Conservation (phyloP, 2,329 filamentous ascomycete species). For the Didymella segeticola region DNA sequence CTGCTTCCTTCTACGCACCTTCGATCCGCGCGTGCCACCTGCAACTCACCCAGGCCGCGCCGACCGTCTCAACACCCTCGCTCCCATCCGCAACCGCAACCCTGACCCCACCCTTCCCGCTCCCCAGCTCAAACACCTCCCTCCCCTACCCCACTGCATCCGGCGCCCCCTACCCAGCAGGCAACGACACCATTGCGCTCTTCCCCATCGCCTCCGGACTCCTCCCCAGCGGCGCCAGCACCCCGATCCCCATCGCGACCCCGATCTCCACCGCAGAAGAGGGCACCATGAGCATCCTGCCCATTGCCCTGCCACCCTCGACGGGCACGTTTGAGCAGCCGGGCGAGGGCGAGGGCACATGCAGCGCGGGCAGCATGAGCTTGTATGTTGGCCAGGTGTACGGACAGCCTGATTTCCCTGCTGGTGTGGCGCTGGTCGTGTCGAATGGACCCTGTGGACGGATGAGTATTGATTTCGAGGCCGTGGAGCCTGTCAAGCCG, state of each 20-base stretch:
- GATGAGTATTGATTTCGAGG: slow-evolving; percentile 16
- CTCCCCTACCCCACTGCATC: slow-evolving; percentile 4
- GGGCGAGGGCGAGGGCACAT: slow-evolving; percentile 1
- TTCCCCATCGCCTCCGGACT: slow-evolving; percentile 9
- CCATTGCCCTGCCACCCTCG: neutral
- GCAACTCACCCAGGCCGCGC: slow-evolving; percentile 26
- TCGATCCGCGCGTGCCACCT: slow-evolving; percentile 29
- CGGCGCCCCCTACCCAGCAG: slow-evolving; percentile 5
- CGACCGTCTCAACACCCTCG: slow-evolving; percentile 9
- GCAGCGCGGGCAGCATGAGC: slow-evolving; percentile 19
- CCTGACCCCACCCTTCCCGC: slow-evolving; percentile 5
- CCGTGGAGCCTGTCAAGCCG: neutral
- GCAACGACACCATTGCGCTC: slow-evolving; percentile 4
- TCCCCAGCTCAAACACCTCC: slow-evolving; percentile 8
- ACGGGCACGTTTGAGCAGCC: slow-evolving; percentile 6
- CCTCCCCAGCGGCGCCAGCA: neutral
- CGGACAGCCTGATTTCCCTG: slow-evolving; percentile 24
- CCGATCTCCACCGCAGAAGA: neutral
- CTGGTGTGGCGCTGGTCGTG: slow-evolving; percentile 23
- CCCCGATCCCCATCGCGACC: slow-evolving; percentile 8
- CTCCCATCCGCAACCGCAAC: slow-evolving; percentile 1
- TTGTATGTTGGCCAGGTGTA: slow-evolving; percentile 29
- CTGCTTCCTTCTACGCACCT: slow-evolving; percentile 34
- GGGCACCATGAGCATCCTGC: slow-evolving; percentile 5
- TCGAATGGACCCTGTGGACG: slow-evolving; percentile 35